Percentiles rank a stretch among this genome's conserved stretches.
Conservation (phyloP, 2,329 filamentous ascomycete genomes). For the Neurospora sp. region DNA sequence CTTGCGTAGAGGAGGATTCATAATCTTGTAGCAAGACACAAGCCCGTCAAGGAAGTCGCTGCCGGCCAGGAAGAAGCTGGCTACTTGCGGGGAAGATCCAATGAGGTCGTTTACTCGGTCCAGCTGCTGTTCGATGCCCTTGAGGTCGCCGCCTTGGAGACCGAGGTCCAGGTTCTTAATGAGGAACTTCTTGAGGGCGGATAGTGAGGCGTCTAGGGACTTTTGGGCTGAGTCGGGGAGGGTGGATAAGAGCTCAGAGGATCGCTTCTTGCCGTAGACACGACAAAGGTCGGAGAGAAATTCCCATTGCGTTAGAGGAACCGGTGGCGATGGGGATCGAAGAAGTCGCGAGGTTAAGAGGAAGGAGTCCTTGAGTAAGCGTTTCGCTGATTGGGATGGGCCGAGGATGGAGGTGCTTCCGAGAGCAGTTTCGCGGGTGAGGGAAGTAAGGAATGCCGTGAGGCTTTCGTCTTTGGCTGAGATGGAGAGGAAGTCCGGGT, state of each 20-base stretch:
- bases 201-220: conserved; percentile 44
- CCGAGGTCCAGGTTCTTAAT: conserved; percentile 54
- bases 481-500: conserved; percentile 42
- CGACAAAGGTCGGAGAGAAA: conserved; percentile 61
- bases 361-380: conserved; percentile 55
- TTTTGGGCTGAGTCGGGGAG: conserved; percentile 44
- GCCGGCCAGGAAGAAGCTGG: conserved; percentile 64
- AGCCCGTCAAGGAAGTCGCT: conserved; percentile 82
- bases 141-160: conserved; percentile 39
- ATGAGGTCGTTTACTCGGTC: conserved; percentile 54
- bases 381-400: conserved; percentile 23
- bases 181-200: conserved; percentile 50
- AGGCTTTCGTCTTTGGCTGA: conserved; percentile 50
- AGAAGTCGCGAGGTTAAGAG: conserved; percentile 52
- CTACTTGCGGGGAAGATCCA: conserved; percentile 46
- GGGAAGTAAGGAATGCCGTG: conserved; percentile 54
- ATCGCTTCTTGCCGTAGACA: conserved; percentile 55
- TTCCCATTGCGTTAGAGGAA: conserved; percentile 49
- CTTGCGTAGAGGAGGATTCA: conserved; percentile 53
- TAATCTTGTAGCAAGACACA: conserved; percentile 53
- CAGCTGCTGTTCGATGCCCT: conserved; percentile 44
- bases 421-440: conserved; percentile 46
- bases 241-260: conserved; percentile 36
- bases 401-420: conserved; percentile 26
- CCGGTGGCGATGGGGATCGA: conserved; percentile 31